Conservation (phyloP, 2,329 filamentous ascomycete species). For the Aspergillus phoenicis region DNA sequence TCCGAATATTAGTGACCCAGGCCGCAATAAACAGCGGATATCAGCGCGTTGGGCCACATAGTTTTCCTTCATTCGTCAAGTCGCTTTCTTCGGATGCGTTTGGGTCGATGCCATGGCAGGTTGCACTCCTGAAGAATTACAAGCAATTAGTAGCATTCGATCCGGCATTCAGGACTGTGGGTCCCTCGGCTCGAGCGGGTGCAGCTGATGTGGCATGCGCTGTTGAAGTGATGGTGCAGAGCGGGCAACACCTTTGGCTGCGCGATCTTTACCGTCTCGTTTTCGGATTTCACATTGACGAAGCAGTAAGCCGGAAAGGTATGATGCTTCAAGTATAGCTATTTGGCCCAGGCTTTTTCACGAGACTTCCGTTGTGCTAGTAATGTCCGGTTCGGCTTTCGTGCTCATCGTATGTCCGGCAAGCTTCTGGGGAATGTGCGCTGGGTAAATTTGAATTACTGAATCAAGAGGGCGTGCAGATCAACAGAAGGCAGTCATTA, state of each 20-base stretch:
- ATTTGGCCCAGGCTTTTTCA: too few relatives aligned
- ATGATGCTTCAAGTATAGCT: conserved; percentile 46
- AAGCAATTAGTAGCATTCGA: conserved; percentile 77
- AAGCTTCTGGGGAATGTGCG: too few relatives aligned
- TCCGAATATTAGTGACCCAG: conserved; percentile 79
- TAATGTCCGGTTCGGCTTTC: too few relatives aligned
- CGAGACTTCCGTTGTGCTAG: too few relatives aligned
- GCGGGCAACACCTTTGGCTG: conserved; percentile 75
- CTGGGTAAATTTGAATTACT: too few relatives aligned
- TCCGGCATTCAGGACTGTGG: conserved; percentile 59
- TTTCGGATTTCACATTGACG: conserved; percentile 81
- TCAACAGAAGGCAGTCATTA: too few relatives aligned
- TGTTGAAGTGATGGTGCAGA: conserved; percentile 72
- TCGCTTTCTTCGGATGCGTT: conserved; percentile 76
- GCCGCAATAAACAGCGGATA: conserved; percentile 85
- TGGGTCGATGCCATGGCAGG: conserved; percentile 70
- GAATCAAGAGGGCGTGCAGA: too few relatives aligned
- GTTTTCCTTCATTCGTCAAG: conserved; percentile 75
- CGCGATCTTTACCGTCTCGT: conserved; percentile 80
- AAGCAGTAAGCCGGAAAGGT: conserved; percentile 68
- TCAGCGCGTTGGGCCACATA: conserved; percentile 59
- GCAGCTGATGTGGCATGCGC: conserved; percentile 80
- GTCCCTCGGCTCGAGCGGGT: conserved; percentile 37
- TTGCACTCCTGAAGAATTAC: conserved; percentile 73
- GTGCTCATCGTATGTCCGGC: too few relatives aligned